Percentiles rank a stretch among this genome's conserved stretches.
Conservation (phyloP, 108 stramenopile genomes). For the Mediolabrus comicus region DNA sequence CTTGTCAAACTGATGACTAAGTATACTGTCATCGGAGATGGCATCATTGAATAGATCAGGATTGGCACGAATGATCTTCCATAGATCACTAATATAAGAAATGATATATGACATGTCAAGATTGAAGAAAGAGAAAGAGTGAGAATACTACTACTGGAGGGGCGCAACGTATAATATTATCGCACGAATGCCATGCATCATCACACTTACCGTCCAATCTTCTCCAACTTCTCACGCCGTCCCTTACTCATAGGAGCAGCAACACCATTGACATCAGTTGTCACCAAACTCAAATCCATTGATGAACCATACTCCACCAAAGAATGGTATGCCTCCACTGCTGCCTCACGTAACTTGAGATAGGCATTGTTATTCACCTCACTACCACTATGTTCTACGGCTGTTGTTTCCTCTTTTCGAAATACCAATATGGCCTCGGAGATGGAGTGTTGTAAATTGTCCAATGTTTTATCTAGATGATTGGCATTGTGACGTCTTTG, state of each 20-base stretch:
- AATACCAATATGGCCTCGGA: not conserved
- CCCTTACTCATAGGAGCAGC: slow-evolving; percentile 1
- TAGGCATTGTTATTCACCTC: slow-evolving; percentile 13
- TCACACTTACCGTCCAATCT: slow-evolving; percentile 7
- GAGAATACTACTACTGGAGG: too few species aligned
- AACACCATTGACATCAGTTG: not conserved
- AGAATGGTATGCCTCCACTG: slow-evolving; percentile 19
- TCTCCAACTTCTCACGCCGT: slow-evolving; percentile 10
- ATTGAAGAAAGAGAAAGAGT: too few species aligned
- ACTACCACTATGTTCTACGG: not conserved
- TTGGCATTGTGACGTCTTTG: not conserved
- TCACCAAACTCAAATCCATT: slow-evolving; percentile 21
- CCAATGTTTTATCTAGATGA: not conserved
- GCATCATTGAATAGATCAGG: slow-evolving; percentile 33
- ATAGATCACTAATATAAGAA: slow-evolving; percentile 30
- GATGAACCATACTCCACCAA: slow-evolving; percentile 27
- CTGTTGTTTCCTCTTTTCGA: not conserved
- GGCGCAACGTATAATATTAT: too few species aligned
- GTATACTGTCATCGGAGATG: slow-evolving; percentile 1
- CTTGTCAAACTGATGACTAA: not conserved
- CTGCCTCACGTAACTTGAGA: slow-evolving; percentile 17
- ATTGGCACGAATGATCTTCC: slow-evolving; percentile 42
- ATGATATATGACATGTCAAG: too few species aligned
- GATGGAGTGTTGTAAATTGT: not conserved
- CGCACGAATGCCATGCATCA: too few species aligned